Base-by-base conservation (phyloP, 345 rosid genomes). In the Schrenkiella parvula region DNA sequence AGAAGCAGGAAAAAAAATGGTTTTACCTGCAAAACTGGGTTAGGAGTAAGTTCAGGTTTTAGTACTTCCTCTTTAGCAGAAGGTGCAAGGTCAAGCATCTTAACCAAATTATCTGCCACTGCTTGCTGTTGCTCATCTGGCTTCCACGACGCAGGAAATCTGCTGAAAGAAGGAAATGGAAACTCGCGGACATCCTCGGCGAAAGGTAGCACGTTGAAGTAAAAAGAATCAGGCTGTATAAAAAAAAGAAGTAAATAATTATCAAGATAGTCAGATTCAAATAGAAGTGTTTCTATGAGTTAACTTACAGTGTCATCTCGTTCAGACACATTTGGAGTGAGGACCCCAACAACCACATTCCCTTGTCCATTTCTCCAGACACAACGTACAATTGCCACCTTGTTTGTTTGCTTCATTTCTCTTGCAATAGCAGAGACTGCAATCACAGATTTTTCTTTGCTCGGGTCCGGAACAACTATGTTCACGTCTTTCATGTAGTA, bases 401-500 rank as follows among this genome's bases (percentile, higher is more conserved):
- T 87, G 64, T 84, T 82, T 83, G 80, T 74, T 84, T 89, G 84
- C 80, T 82, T 87, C 97, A 89, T 88, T 66, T 91, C 97, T 80
- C 96, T 85, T 12, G 95, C 93, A 58, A 95, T 44, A 42, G 97
- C 93, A 75, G 96, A 95, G 81, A 87, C 82, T 8, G 93, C 91
- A 43, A 88, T 60, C 22, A 67, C 73, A 56, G 88, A 93, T 69
- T 81, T 80, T 62, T 74, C 53, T 70, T 91, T 88, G 47, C 90
- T 88, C 8, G 92, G 97, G 66, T 92, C 97, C 58, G 98, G 85
- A 41, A 95, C 83, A 64, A 95, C 86, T 72, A 86, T 72, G 73
- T 84, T 80, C 51, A 87, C 98, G 75, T 95, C 99, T 86, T 91
- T 95, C 99, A 91, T 84, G 86, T 88, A 91, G 72, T 90, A 82